Conservation (phyloP, 257 asterid species). For the Catharanthus roseus region DNA sequence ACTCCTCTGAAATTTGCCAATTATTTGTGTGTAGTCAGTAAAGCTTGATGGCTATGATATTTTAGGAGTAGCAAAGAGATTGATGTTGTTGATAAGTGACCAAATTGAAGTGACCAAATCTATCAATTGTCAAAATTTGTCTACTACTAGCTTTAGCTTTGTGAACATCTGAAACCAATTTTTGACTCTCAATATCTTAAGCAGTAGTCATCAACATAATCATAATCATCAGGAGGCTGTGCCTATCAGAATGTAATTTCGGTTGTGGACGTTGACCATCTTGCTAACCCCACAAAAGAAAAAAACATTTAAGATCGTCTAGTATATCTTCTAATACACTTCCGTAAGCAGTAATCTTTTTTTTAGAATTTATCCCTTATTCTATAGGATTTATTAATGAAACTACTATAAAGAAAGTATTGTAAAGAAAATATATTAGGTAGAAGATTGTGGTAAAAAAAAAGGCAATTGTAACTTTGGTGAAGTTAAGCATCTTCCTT, state of each 20-base stretch:
- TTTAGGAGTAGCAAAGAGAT: conserved; percentile 7
- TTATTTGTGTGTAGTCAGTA: conserved; percentile 9
- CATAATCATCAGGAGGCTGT: conserved; percentile 15
- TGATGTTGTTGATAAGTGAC: conserved; percentile 13
- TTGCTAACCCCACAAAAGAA: conserved; percentile 10
- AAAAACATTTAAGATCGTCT: too few relatives aligned
- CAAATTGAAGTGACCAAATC: conserved; percentile 6
- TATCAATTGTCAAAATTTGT: conserved; percentile 8
- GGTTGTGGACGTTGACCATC: conserved; percentile 25
- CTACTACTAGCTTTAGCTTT: conserved; percentile 4
- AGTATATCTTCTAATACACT: too few relatives aligned
- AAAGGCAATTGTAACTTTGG: conserved; percentile 4
- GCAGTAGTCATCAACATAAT: conserved; percentile 15
- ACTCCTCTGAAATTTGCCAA: conserved; percentile 6
- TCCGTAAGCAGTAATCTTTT: too few relatives aligned
- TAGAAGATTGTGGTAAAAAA: too few relatives aligned
- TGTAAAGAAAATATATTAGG: too few relatives aligned
- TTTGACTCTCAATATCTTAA: conserved; percentile 15
- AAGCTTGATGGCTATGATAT: not conserved
- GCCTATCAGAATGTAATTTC: conserved; percentile 19
- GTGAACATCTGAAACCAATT: conserved; percentile 15
- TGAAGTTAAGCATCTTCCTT: conserved; percentile 23
- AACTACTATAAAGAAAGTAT: too few relatives aligned
- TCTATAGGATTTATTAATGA: too few relatives aligned
- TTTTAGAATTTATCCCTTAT: too few relatives aligned